A percentile compares a stretch with the other conserved stretches of the same genome.
These are phyloP conservation scores for Penicillium sp. DNA, from an alignment of 2,329 filamentous ascomycete genomes.

Conservation along the genomic window DNA sequence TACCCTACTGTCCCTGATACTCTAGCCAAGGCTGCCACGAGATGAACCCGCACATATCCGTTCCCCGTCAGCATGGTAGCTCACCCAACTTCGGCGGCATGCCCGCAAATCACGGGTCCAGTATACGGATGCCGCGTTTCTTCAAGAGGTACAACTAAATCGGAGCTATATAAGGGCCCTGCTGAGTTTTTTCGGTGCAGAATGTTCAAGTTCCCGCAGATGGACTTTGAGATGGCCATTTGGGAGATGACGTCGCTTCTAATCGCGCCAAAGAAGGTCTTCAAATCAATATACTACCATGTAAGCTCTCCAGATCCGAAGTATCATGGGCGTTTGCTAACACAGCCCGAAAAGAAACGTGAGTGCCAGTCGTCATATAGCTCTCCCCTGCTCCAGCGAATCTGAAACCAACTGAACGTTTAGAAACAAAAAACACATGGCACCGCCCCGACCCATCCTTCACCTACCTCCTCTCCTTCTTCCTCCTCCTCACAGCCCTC, in stretches of 20 bases:
- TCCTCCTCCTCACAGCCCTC: slow-evolving; percentile 61
- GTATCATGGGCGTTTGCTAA: not conserved
- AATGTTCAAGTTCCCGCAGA: slow-evolving; percentile 73
- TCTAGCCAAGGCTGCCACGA: slow-evolving; percentile 19
- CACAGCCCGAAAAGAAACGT: slow-evolving; percentile 43
- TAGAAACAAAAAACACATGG: slow-evolving; percentile 73
- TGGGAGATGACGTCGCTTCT: slow-evolving; percentile 74
- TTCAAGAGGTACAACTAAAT: slow-evolving; percentile 59
- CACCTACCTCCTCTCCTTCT: slow-evolving; percentile 71
- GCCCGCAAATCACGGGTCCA: slow-evolving; percentile 55
- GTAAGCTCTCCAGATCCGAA: slow-evolving; percentile 45
- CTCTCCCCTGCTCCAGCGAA: not conserved
- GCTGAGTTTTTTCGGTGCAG: slow-evolving; percentile 32
- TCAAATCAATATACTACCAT: slow-evolving; percentile 73
- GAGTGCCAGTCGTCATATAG: slow-evolving; percentile 12
- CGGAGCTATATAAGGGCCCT: not conserved
- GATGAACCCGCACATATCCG: slow-evolving; percentile 66
- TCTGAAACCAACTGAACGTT: not conserved
- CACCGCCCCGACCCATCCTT: slow-evolving; percentile 72
- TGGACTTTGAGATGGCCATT: slow-evolving; percentile 76
- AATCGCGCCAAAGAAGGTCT: slow-evolving; percentile 73
- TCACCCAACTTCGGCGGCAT: slow-evolving; percentile 58
- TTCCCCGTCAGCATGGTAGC: slow-evolving; percentile 62
- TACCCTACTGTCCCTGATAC: slow-evolving; percentile 3
- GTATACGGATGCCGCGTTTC: slow-evolving; percentile 67